Percentiles rank a stretch among this genome's conserved stretches.
Conservation (phyloP, 768 basidiomycete genomes). For the Termitomyces sp. region DNA sequence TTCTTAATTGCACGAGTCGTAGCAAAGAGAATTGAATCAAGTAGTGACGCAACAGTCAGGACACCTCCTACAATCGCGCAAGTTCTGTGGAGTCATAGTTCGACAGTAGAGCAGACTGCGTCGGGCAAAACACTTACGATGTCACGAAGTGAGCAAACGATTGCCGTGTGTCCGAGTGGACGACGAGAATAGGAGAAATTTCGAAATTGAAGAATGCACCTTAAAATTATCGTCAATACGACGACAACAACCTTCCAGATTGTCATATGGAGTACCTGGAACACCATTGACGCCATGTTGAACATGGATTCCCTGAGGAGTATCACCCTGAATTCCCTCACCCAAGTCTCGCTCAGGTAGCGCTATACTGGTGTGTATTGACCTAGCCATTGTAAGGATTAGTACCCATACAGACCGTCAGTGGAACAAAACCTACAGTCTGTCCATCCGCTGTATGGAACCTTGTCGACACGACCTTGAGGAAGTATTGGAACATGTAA, state of each 20-base stretch:
- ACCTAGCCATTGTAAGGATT: slow-evolving; percentile 40
- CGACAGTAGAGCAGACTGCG: background rate
- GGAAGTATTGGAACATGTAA: slow-evolving; percentile 99
- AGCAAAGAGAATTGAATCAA: slow-evolving; percentile 87
- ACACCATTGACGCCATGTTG: slow-evolving; percentile 74
- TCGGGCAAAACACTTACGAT: slow-evolving; percentile 58
- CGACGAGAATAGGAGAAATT: slow-evolving; percentile 93
- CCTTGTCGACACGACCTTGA: slow-evolving; percentile 97
- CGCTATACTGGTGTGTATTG: slow-evolving; percentile 93
- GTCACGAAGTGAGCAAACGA: slow-evolving; percentile 98
- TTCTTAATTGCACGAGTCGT: slow-evolving; percentile 76
- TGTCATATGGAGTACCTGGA: slow-evolving; percentile 42
- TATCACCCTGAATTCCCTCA: slow-evolving; percentile 57
- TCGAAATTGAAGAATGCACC: slow-evolving; percentile 93
- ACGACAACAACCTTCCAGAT: background rate
- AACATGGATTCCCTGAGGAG: slow-evolving; percentile 63
- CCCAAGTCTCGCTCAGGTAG: slow-evolving; percentile 90
- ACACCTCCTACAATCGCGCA: slow-evolving; percentile 99
- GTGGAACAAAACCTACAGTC: slow-evolving; percentile 39
- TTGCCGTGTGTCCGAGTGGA: slow-evolving; percentile 88
- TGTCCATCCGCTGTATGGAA: slow-evolving; percentile 83
- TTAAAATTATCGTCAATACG: slow-evolving; percentile 15
- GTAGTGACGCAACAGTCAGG: slow-evolving; percentile 85
- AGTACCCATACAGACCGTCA: slow-evolving; percentile 3
- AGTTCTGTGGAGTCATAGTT: slow-evolving; percentile 52